These are phyloP conservation scores for Elsinoe necatrix DNA, from an alignment of 2,329 filamentous ascomycete species.

Conservation along the genomic window DNA sequence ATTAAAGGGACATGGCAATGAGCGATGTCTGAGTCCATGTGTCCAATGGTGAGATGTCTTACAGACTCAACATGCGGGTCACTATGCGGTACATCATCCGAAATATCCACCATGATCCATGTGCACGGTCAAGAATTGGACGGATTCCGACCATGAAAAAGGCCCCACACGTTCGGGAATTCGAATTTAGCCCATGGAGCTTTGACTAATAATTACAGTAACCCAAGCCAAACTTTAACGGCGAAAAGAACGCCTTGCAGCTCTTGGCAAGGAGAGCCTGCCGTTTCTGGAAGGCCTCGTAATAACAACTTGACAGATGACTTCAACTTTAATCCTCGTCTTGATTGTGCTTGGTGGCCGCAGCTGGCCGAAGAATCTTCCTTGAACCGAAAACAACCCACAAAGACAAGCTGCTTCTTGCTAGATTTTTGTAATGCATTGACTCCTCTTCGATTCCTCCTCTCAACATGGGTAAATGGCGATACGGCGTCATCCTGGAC, in stretches of 20 bases:
- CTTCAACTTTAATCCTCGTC: background rate
- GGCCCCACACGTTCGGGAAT: background rate
- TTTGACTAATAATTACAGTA: no score
- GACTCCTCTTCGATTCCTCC: background rate
- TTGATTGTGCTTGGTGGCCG: background rate
- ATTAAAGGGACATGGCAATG: no score
- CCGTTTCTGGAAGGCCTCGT: background rate
- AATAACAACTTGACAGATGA: conserved; percentile 4
- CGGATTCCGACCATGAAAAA: background rate
- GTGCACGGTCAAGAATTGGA: no score
- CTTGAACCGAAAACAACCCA: background rate
- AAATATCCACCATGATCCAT: conserved; percentile 26
- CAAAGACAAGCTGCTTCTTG: background rate
- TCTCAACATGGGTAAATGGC: conserved; percentile 18
- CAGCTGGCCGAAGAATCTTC: background rate
- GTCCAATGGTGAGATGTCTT: no score
- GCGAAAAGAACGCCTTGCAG: background rate
- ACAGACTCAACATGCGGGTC: no score
- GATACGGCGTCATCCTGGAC: conserved; percentile 92
- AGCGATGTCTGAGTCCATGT: no score
- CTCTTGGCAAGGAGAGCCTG: background rate
- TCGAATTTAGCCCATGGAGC: background rate
- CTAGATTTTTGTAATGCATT: conserved; percentile 13
- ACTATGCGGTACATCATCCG: no score
- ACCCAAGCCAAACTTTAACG: background rate